A percentile compares a stretch with the other conserved stretches of the same genome.
phyloP scores from a whole-genome alignment of 768 basidiomycete genomes.

The Cytidiella melzeri region DNA sequence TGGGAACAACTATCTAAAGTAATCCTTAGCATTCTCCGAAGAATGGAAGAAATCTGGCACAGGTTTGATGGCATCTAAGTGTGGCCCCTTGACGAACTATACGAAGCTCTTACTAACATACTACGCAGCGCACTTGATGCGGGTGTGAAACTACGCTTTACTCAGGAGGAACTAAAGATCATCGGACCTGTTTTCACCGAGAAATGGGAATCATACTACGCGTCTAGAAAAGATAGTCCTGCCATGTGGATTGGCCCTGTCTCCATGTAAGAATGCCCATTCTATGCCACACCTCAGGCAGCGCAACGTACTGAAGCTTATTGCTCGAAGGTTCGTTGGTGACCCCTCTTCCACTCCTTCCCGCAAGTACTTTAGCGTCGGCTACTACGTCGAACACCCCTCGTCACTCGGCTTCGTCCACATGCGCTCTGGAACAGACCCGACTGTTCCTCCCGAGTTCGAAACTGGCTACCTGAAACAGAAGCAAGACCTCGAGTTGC shows the following conservation, averaged over 20 bases:
- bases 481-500: conserved; percentile 29
- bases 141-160: conserved; percentile 53
- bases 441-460: conserved; percentile 17
- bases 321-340: conserved; percentile 13
- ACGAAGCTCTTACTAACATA: not conserved
- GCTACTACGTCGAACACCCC: conserved; percentile 14
- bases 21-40: conserved; percentile 7
- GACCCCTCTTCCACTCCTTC: conserved; percentile 10
- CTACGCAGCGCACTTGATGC: conserved; percentile 42
- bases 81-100: not conserved
- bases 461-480: conserved; percentile 19
- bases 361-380: conserved; percentile 18
- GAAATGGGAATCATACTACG: conserved; percentile 47
- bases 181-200: conserved; percentile 41
- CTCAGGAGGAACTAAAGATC: conserved; percentile 39
- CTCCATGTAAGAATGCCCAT: conserved; percentile 32
- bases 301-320: too few relatives aligned
- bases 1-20: not conserved
- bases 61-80: conserved; percentile 16
- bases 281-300: not conserved
- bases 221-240: conserved; percentile 47
- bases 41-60: conserved; percentile 13
- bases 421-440: conserved; percentile 16
- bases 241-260: conserved; percentile 38
- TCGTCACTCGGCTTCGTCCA: conserved; percentile 19